Base-by-base conservation (phyloP, 345 rosid genomes). In the Ailanthus altissimus region DNA sequence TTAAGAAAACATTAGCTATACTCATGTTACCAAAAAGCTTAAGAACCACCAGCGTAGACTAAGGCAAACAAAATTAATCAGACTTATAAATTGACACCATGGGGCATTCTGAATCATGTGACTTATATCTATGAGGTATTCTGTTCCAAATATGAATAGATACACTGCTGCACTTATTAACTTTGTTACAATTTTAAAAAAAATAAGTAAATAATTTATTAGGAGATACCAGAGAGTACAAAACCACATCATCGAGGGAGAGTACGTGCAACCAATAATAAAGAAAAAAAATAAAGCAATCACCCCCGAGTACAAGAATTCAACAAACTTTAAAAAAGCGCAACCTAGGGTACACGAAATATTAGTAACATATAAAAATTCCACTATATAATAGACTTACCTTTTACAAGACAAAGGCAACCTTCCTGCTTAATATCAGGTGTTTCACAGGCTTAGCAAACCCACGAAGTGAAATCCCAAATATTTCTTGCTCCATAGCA, bases 341-440 rank as follows among this genome's bases (percentile, higher is more conserved):
- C 8, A 3, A 32, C 53, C 43, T 73, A 60, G 59, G 18, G 9
- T 61, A 5, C 53, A 64, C 40, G 54, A 10, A 50, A 40, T 23
- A 58, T 36, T 25, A 4, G 40, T 14, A 10, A 74, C 25, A 70
- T 16, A 49, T 28, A 7, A 73, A n/a, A n/a, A 60, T 43, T 60
- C 62, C 23, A 9, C 40, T 43, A 75, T 53, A 43, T 20, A 47
- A 12, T 66, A 72, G 60, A 63, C 82, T 26, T 85, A 70, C 99
- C 99, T 91, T 92, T 94, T 32, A 96, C 97, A 32, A 98, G 99
- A 85, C 99, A 97, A 66, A 94, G 97, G 80, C 98, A 97, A 82
- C 98, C 94, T 74, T 94, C 99, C 84, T 94, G 86, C 81, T 85
- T 86, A 66, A 92, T 75, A 67, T 91, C 92, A 75, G 98, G 97